Evolutionary conservation across 768 basidiomycete genomes (phyloP), one percentile per base, ranked within the genome.

Genomic region (Xanthoconium purpureum): DNA sequence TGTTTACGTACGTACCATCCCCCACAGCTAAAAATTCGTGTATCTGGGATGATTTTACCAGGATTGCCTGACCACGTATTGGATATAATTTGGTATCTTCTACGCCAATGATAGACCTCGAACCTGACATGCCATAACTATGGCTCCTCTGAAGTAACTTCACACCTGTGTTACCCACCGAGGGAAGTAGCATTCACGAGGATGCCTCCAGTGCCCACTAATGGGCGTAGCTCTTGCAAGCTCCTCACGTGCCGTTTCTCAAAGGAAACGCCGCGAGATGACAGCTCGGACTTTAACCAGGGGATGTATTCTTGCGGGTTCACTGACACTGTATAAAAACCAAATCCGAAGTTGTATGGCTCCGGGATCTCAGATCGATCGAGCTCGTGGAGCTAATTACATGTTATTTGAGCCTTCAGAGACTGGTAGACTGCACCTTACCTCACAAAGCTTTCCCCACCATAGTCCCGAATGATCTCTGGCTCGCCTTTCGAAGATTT

Each of bases 61-160:
- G 69, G 10, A 94, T 84, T 0, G 90, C 87, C 73, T 96, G 94
- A 9, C 94, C 94, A 43, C 92, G 79, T 59, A 94, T 80, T 1
- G 94, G 91, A 66, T 82, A 84, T 24, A 94, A 74, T 24, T 74
- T 75, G 55, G 78, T 77, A 69, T 97, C 94, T 64, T 94, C 86
- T 3, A 95, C 84, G 6, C 93, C 94, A 13, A 89, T 82, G 42
- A 96, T 77, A 33, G 83, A 84, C 48, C 83, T 78, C 10, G 92
- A 84, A 5, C 88, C 88, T 80, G 49, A 39, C 35, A 32, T 24
- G 13, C 36, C 17, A 40, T 18, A 36, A 29, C 37, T 18, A 50
- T 54, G 17, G 63, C 18, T 13, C 20, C 52, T 18, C 5, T 4
- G 32, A 24, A 17, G 43, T 45, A 15, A 48, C 32, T 29, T 15